Evolutionary conservation across 768 basidiomycete species (phyloP), one percentile per base, ranked within the genome.

Genomic region (Lactarius sp.): DNA sequence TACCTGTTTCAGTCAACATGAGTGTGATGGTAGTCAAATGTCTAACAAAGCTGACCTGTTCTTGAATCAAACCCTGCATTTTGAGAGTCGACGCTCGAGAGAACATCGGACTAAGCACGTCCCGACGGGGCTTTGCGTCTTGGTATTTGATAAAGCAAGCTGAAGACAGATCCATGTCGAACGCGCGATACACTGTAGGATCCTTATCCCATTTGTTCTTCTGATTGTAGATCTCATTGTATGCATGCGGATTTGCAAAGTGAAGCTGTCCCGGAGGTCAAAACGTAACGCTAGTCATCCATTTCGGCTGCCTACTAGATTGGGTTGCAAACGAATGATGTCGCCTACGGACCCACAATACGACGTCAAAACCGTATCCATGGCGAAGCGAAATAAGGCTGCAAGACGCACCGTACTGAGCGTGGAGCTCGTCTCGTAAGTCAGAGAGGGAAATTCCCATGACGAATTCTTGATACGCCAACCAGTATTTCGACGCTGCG

Each of bases 191-290:
- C 66, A 79, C 69, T 16, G 69, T 67, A 0, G 69, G 66, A 33
- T 78, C 73, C 60, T 79, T 79, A 9, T 72, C 71, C 62, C 62
- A 63, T 51, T 63, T 60, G 65, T 77, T 76, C 56, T 72, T 72
- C 4, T 72, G 70, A 33, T 58, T 65, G 67, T 80, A 79, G 22
- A 80, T 78, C 18, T 78, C 78, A 34, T 70, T 70, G 60, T 78
- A 78, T 6, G 74, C 77, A 8, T 70, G 66, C 16, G 77, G 76
- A 59, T 77, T 73, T 52, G 73, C 75, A 70, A 80, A 80, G 58
- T 79, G 78, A 55, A 80, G 74, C 79, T 79, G 51, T 10, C 14
- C 39, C 56, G 9, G 27, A 27, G 27, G 27, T 27, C 27, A 27
- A 27, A 27, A 27, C 27, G 2, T 27, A 27, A 27, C 27, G 27